Evolutionary conservation across 2,329 filamentous ascomycete species (phyloP).

Genomic region (Verticillium dahliae): DNA sequence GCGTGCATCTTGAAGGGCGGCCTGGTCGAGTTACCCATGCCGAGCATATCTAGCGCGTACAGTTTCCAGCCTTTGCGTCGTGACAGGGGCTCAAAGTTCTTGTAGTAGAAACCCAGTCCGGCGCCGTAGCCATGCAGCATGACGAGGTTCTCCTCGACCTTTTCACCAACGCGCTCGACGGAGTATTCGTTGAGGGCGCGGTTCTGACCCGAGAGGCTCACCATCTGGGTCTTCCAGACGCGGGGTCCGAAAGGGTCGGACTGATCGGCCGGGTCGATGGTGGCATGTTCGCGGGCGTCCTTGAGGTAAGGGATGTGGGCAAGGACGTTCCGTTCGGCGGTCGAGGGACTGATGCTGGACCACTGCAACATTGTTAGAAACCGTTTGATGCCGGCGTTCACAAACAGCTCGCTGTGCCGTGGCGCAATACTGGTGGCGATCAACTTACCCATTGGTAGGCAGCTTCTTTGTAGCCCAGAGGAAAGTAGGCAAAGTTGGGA

Average conservation of each 20-base stretch:
- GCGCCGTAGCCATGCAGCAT: slow-evolving; percentile 97
- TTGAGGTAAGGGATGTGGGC: slow-evolving; percentile 78
- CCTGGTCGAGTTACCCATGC: slow-evolving; percentile 21
- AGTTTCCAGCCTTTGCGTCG: slow-evolving; percentile 77
- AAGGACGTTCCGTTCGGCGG: slow-evolving; percentile 84
- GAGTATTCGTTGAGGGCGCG: slow-evolving; percentile 89
- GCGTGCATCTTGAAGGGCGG: slow-evolving; percentile 64
- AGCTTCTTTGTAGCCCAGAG: slow-evolving; percentile 85
- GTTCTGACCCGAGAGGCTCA: slow-evolving; percentile 77
- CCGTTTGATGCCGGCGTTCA: slow-evolving; percentile 10
- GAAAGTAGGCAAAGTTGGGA: slow-evolving; percentile 53
- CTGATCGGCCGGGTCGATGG: slow-evolving; percentile 31
- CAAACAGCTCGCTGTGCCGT: too few relatives aligned
- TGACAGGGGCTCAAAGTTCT: slow-evolving; percentile 87
- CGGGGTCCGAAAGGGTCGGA: slow-evolving; percentile 79
- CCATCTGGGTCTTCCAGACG: slow-evolving; percentile 79
- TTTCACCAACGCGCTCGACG: slow-evolving; percentile 74
- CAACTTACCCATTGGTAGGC: slow-evolving; percentile 79
- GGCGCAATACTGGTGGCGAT: neutral
- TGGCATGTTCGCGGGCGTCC: slow-evolving; percentile 63
- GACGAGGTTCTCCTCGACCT: slow-evolving; percentile 78
- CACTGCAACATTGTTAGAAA: slow-evolving; percentile 51
- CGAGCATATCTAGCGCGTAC: slow-evolving; percentile 52
- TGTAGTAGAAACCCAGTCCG: slow-evolving; percentile 95
- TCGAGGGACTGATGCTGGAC: slow-evolving; percentile 72